Conservation (phyloP, 2,329 filamentous ascomycete species). For the Pseudogymnoascus sp. region DNA sequence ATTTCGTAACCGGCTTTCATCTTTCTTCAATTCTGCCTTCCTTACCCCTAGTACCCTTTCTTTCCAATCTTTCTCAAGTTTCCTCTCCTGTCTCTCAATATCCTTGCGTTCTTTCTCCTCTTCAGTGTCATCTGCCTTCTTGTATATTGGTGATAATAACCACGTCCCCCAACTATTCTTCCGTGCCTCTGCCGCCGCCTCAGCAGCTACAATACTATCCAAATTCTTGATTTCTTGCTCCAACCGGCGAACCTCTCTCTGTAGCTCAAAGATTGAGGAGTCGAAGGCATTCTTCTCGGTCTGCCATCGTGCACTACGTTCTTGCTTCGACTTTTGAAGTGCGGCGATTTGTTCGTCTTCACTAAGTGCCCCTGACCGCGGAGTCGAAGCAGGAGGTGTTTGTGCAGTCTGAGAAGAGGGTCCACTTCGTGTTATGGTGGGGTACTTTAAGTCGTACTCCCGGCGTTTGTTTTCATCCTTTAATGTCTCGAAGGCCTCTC, state of each 20-base stretch:
- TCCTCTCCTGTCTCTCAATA: constrained; percentile 27
- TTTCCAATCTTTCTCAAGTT: constrained; percentile 29
- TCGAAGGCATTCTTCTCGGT: constrained; percentile 21
- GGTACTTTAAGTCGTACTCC: constrained; percentile 30
- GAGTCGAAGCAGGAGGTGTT: background rate
- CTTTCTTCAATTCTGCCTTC: constrained; percentile 18
- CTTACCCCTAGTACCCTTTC: constrained; percentile 22
- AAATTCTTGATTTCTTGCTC: constrained; percentile 26
- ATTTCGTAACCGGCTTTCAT: constrained; percentile 9
- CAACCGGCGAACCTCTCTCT: constrained; percentile 21
- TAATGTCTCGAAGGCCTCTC: constrained; percentile 32
- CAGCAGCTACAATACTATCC: constrained; percentile 23
- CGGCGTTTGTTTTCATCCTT: constrained; percentile 27
- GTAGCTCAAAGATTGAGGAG: constrained; percentile 16
- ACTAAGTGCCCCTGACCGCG: constrained; percentile 10
- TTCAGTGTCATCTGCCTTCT: constrained; percentile 25
- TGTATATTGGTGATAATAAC: constrained; percentile 27
- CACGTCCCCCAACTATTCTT: constrained; percentile 29
- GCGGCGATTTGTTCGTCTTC: constrained; percentile 25
- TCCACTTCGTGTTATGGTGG: constrained; percentile 12
- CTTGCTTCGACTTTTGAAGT: constrained; percentile 25
- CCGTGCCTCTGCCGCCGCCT: constrained; percentile 25
- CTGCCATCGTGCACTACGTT: constrained; percentile 27
- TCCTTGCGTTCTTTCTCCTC: constrained; percentile 30
- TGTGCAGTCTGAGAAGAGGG: constrained; percentile 11